Evolutionary conservation across 2,329 filamentous ascomycete species (phyloP), one percentile per base, ranked within the genome.

Genomic region (Chaetomiaceae sp.): DNA sequence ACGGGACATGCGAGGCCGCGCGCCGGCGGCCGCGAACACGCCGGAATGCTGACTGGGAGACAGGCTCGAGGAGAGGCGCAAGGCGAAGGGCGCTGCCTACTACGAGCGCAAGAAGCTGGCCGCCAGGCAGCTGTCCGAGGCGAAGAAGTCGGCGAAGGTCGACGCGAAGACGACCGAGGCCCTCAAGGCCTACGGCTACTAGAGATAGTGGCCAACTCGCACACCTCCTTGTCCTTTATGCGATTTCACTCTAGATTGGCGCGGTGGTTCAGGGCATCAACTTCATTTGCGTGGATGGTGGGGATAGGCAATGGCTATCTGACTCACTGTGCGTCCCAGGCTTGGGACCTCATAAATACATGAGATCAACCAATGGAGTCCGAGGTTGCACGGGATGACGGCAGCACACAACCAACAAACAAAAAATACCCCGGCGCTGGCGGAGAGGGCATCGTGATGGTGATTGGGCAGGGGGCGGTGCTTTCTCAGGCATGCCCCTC

Each of bases 101-200:
- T 97, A 97, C 85, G 91, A 95, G 84, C 91, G 91, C 85, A 99
- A 97, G 94, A 96, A 95, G 90, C 84, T 90, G 67, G 88, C 88
- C 68, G 84, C 87, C 75, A 89, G 88, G 83, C 89, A 95, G 81
- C 80, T 96, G 68, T 81, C 85, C 67, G 89, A 96, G 74, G 91
- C 92, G 69, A 88, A 95, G 87, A 92, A 92, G 87, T 88, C 81
- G 75, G 89, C 91, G 67, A 85, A 83, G 74, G 84, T 92, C 75
- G 87, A 92, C 79, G 79, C 82, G 73, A 91, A 94, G 84, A 89
- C 87, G 74, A 83, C 86, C 78, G 81, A 87, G 81, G 86, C 94
- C 77, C 87, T 97, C 74, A 88, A 88, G 78, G 79, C 85, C 71
- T 90, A 82, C 79, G 92, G 91, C 75, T 96, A 95, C 85, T 97